Evolutionary conservation across 495 filamentous ascomycete species (phyloP), one percentile per base, ranked within the genome.

Genomic region (Eremomyces bilateralis): DNA sequence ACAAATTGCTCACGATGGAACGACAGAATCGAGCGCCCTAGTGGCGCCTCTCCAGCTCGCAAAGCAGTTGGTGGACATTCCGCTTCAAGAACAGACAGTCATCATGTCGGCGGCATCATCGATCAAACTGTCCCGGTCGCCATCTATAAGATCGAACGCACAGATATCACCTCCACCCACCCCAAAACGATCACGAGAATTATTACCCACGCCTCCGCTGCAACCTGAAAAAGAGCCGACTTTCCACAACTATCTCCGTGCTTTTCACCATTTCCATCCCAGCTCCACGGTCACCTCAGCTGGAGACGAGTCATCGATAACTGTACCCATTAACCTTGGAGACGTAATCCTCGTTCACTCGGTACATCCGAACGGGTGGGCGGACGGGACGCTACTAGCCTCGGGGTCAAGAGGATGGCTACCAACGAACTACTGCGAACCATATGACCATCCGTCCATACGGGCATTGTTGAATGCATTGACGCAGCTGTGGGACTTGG

Each of bases 361-460:
- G 11, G 77, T 99, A 44, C 90, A 99, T 57, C 82, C 80, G 33
- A 99, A 93, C 60, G 90, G 90, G 46, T 99, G 90, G 90, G 90
- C 88, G 27, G 90, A 99, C 54, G 90, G 90, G 27, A 99, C 90
- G n/a, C 61, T 93, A 29, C 56, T 99, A 35, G 66, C 77, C 35
- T 77, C 80, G 10, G 88, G 85, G 13, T 76, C 76, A 37, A 69
- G 90, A 45, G 90, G 90, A 37, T 99, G 90, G 90, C 60, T 99
- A 38, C 90, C 90, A 20, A 95, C 90, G 2, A 99, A 99, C 53
- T 95, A 95, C 52, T 99, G 90, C 60, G 81, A 93, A 51, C 67
- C 79, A 8, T 99, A 93, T 51, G 79, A 92, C 41, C 76, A 81
- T 31, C 62, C 80, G 15, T 70, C 79, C 33, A 85, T 94, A 64